A percentile compares a stretch with the other conserved stretches of the same genome.
phyloP scores from a whole-genome alignment of 2,329 filamentous ascomycete genomes.

The Fonsecaea nubica region DNA sequence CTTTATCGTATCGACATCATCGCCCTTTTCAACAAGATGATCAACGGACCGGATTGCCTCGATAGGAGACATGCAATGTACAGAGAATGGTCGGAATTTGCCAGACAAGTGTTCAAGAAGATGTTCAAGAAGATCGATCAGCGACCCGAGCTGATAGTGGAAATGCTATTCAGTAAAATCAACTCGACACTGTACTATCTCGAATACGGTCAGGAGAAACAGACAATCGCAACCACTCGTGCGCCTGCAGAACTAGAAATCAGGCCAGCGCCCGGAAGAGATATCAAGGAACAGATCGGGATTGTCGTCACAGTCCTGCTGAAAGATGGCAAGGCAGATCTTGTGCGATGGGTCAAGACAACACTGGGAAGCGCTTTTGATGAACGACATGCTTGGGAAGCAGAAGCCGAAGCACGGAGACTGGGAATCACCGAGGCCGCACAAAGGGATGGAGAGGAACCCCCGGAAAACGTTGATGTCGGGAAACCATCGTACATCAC shows the following conservation, averaged over 20 bases:
- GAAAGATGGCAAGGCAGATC: slow-evolving; percentile 76
- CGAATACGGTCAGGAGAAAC: slow-evolving; percentile 87
- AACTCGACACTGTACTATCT: slow-evolving; percentile 82
- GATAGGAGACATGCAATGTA: slow-evolving; percentile 70
- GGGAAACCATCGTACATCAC: slow-evolving; percentile 34
- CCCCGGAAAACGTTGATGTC: slow-evolving; percentile 42
- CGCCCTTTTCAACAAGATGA: slow-evolving; percentile 84
- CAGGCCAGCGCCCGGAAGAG: slow-evolving; percentile 69
- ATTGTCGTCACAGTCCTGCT: slow-evolving; percentile 81
- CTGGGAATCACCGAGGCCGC: slow-evolving; percentile 30
- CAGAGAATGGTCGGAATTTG: slow-evolving; percentile 89
- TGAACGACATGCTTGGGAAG: slow-evolving; percentile 79
- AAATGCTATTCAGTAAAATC: slow-evolving; percentile 94
- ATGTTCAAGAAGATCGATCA: slow-evolving; percentile 85
- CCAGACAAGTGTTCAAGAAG: slow-evolving; percentile 80
- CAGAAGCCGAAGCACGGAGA: slow-evolving; percentile 64
- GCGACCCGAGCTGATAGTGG: slow-evolving; percentile 82
- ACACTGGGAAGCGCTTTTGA: slow-evolving; percentile 70
- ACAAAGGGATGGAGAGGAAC: slow-evolving; percentile 34
- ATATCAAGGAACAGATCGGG: slow-evolving; percentile 72
- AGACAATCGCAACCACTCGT: slow-evolving; percentile 69
- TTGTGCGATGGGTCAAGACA: slow-evolving; percentile 81
- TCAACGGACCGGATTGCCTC: slow-evolving; percentile 83
- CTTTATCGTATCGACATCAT: slow-evolving; percentile 92
- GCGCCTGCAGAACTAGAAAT: slow-evolving; percentile 85